These are phyloP conservation scores for Rhododendron henanense DNA, from an alignment of 148 eudicot genomes.

Conservation along the genomic window DNA sequence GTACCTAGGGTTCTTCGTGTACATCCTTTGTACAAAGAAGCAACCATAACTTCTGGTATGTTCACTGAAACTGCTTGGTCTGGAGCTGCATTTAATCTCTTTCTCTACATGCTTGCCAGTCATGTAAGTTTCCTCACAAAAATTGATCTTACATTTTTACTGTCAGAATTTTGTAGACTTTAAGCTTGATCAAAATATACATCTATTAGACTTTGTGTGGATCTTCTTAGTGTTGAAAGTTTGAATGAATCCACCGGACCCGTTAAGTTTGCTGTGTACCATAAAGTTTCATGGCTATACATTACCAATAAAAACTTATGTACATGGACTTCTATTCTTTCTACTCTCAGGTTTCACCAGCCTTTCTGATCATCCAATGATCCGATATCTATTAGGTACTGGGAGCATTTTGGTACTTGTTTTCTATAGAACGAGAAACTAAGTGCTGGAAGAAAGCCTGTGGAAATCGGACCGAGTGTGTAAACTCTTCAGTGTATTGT, in stretches of 20 bases:
- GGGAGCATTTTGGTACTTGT: slow-evolving; percentile 94
- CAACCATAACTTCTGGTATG: too few relatives aligned
- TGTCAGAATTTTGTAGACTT: neutral
- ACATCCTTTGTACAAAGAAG: slow-evolving; percentile 44
- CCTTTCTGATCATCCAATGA: neutral
- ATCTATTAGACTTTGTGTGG: neutral
- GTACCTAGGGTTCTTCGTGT: slow-evolving; percentile 43
- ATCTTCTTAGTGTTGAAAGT: neutral
- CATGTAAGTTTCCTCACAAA: slow-evolving; percentile 58
- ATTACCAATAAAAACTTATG: neutral
- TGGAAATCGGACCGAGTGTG: slow-evolving; percentile 23
- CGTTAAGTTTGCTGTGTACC: neutral
- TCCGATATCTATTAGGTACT: slow-evolving; percentile 22
- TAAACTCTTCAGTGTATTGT: slow-evolving; percentile 40
- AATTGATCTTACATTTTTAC: neutral
- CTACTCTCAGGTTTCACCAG: neutral
- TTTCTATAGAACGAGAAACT: slow-evolving; percentile 79
- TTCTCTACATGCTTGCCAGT: slow-evolving; percentile 94
- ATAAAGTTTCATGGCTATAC: neutral
- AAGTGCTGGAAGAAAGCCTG: slow-evolving; percentile 50
- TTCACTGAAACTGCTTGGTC: too few relatives aligned
- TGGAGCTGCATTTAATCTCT: slow-evolving; percentile 84
- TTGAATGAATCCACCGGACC: neutral
- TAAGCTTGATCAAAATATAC: neutral
- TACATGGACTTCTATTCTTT: neutral